Evolutionary conservation across 1,139 yeast genomes (phyloP).

Genomic region (Candida anutae): DNA sequence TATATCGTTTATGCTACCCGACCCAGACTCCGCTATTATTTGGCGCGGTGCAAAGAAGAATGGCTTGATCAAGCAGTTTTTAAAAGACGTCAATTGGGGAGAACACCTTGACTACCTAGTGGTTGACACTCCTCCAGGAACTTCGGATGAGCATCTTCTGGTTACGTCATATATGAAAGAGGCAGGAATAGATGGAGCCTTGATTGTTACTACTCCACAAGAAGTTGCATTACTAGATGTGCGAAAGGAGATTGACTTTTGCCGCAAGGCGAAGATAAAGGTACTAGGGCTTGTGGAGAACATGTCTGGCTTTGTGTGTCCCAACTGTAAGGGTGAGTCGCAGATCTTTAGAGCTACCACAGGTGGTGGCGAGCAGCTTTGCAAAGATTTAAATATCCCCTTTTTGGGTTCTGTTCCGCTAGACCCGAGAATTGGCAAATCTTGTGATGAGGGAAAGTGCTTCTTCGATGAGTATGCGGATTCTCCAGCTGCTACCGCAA

Average conservation of each 20-base stretch:
- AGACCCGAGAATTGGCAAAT: conserved; percentile 87
- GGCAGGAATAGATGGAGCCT: conserved; percentile 91
- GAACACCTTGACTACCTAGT: conserved; percentile 73
- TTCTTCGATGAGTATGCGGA: conserved; percentile 82
- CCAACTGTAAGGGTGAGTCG: conserved; percentile 84
- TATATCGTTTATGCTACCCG: conserved; percentile 91
- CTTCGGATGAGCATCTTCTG: conserved; percentile 93
- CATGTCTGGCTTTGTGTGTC: conserved; percentile 98
- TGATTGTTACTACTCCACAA: conserved; percentile 94
- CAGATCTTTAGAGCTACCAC: conserved; percentile 91
- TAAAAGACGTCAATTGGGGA: conserved; percentile 97
- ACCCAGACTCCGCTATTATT: conserved; percentile 86
- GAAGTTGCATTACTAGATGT: conserved; percentile 95
- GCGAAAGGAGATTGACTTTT: conserved; percentile 90
- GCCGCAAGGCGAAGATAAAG: conserved; percentile 80
- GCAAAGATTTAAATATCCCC: conserved; percentile 67
- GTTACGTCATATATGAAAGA: conserved; percentile 85
- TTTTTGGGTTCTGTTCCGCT: conserved; percentile 90
- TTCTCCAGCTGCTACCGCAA: conserved; percentile 88
- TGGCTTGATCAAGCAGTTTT: conserved; percentile 85
- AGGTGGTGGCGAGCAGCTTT: conserved; percentile 86
- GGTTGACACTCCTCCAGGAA: conserved; percentile 98
- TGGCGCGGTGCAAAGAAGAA: conserved; percentile 98
- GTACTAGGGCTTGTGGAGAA: conserved; percentile 90
- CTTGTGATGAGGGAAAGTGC: conserved; percentile 85